phyloP scores from a whole-genome alignment of 1,284 basidiomycete genomes.

The Puccinia sorghi region DNA sequence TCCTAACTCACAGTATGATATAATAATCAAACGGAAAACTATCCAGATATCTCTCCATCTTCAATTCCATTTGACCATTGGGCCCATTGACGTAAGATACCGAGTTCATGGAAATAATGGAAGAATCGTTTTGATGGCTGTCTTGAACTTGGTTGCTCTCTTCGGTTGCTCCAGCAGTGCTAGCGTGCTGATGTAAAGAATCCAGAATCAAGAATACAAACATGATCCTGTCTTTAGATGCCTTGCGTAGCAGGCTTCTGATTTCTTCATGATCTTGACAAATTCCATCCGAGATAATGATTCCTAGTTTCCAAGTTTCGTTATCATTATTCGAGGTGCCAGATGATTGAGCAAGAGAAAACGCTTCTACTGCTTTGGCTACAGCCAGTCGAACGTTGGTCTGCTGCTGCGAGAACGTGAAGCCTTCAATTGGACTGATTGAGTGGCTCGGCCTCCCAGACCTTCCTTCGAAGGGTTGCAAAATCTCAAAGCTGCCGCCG shows the following conservation, averaged over 20 bases:
- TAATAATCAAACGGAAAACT: conserved; percentile 99
- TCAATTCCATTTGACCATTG: conserved; percentile 80
- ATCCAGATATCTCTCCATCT: conserved; percentile 86
- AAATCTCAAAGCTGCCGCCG: conserved; percentile 79
- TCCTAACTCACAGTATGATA: conserved; percentile 70
- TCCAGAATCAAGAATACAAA: conserved; percentile 96
- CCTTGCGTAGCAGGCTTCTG: conserved; percentile 76
- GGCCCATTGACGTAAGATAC: conserved; percentile 78
- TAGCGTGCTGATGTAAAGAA: conserved; percentile 64
- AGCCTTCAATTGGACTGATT: conserved; percentile 75
- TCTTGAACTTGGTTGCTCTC: background rate
- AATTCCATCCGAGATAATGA: conserved; percentile 98
- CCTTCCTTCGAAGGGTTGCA: conserved; percentile 79
- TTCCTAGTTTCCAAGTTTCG: conserved; percentile 91
- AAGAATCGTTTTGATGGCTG: conserved; percentile 39
- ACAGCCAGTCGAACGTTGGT: conserved; percentile 86
- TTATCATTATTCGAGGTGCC: conserved; percentile 66
- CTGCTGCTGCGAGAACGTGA: conserved; percentile 85
- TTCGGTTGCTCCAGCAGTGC: background rate
- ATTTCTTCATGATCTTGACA: conserved; percentile 92
- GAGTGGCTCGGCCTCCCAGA: conserved; percentile 74
- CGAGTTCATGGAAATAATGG: conserved; percentile 87
- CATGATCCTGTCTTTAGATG: conserved; percentile 88
- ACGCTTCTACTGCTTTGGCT: conserved; percentile 75
- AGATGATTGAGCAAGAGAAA: conserved; percentile 63